phyloP scores from a whole-genome alignment of 1,139 yeast genomes.

The Torulaspora pretoriensis region DNA sequence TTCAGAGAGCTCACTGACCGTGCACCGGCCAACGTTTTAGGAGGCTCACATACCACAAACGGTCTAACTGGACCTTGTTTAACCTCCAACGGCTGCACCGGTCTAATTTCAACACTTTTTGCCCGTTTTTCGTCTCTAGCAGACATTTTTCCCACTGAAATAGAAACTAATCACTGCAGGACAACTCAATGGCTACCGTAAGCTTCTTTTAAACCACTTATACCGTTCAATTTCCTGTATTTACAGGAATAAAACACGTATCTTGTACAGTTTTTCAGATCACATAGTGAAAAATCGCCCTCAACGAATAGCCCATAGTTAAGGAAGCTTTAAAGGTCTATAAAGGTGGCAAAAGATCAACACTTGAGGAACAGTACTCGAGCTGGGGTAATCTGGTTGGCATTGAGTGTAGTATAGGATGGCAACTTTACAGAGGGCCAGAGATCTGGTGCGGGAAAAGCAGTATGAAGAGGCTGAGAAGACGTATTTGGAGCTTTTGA shows the following conservation, averaged over 20 bases:
- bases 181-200: constrained; percentile 3
- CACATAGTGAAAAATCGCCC: background rate
- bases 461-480: constrained; percentile 55
- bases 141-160: constrained; percentile 10
- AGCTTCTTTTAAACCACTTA: background rate
- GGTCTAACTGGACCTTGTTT: constrained; percentile 43
- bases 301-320: background rate
- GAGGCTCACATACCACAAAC: constrained; percentile 43
- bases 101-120: constrained; percentile 34
- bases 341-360: constrained; percentile 4
- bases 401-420: constrained; percentile 3
- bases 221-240: background rate
- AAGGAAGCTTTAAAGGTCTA: background rate
- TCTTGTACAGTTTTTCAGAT: background rate
- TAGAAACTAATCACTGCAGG: background rate
- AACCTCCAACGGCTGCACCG: constrained; percentile 44
- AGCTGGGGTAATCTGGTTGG: background rate
- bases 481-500: constrained; percentile 39
- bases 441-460: constrained; percentile 48
- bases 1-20: constrained; percentile 37
- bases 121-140: constrained; percentile 8
- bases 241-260: background rate
- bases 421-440: constrained; percentile 51
- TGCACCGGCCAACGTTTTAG: constrained; percentile 37
- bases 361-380: background rate